Evolutionary conservation across 352 stramenopile genomes (phyloP), one percentile per base, ranked within the genome.

Genomic region (Globisporangium abappressorium): DNA sequence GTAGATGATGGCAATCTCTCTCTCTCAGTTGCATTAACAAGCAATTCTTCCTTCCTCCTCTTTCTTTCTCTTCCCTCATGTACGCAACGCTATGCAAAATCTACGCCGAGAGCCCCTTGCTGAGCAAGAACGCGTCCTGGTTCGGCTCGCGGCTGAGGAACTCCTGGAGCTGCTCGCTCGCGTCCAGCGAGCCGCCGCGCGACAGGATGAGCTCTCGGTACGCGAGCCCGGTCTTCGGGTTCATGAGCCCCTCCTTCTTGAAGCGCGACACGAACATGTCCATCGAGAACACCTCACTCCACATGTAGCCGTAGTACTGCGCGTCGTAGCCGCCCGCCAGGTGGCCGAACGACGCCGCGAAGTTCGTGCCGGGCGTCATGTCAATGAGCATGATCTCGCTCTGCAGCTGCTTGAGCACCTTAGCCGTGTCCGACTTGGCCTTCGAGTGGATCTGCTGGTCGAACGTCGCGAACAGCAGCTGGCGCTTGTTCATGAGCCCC

Each of bases 211-310:
- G 76, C 72, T 97, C 91, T 18, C 90, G 85, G 70, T 97, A 96
- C 38, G 84, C 82, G 34, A 94, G 72, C 7, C 90, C 90, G 0
- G 87, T 93, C 73, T 76, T 80, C 15, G 81, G 71, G 70, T 93
- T 94, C 83, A 96, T 90, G 3, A 93, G 71, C 28, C 85, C 85
- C 56, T 96, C 86, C 58, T 86, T 85, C 79, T 93, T 86, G 78
- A 97, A 96, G 28, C 86, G 80, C 69, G 84, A 90, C 55, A 85
- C 75, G 72, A 97, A 97, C 90, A 97, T 96, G 69, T 96, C 90
- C 70, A 92, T 90, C 66, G 87, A 94, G 53, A 95, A 88, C 14
- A 96, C 89, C 65, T 96, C 87, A 62, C 87, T 94, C 89, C 90
- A 97, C 80, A 97, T 85, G 81, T 97, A 97, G 61, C 89, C 90